Evolutionary conservation across 352 stramenopile genomes (phyloP).

Genomic region (Plasmopara muralis): DNA sequence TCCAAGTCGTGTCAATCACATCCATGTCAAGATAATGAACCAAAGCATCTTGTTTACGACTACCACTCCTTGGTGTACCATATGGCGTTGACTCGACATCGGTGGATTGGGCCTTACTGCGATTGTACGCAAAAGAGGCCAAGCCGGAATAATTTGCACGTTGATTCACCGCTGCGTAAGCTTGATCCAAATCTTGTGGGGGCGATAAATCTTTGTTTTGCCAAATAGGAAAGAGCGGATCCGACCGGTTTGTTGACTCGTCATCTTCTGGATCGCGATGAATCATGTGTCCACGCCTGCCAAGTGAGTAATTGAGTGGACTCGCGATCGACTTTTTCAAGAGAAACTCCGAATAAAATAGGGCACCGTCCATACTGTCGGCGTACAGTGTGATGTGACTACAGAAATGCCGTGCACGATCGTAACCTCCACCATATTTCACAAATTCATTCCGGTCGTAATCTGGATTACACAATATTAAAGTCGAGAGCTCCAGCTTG

Average conservation of each 20-base stretch:
- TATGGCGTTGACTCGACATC: slow-evolving; percentile 19
- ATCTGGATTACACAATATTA: slow-evolving; percentile 78
- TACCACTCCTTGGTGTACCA: slow-evolving; percentile 16
- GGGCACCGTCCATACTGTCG: slow-evolving; percentile 59
- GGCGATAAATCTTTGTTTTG: slow-evolving; percentile 32
- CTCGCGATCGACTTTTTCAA: slow-evolving; percentile 34
- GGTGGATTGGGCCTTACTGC: slow-evolving; percentile 12
- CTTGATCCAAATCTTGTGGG: slow-evolving; percentile 41
- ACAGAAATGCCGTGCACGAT: slow-evolving; percentile 45
- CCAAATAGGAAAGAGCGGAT: slow-evolving; percentile 37
- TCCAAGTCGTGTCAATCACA: slow-evolving; percentile 84
- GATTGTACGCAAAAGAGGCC: slow-evolving; percentile 48
- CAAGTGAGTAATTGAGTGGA: slow-evolving; percentile 46
- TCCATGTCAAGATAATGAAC: slow-evolving; percentile 72
- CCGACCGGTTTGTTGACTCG: slow-evolving; percentile 18
- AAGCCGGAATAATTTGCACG: slow-evolving; percentile 47
- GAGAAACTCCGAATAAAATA: slow-evolving; percentile 68
- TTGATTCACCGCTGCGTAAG: slow-evolving; percentile 51
- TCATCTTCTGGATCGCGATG: slow-evolving; percentile 32
- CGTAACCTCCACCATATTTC: slow-evolving; percentile 47
- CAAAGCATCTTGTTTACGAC: slow-evolving; percentile 12
- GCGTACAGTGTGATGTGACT: slow-evolving; percentile 69
- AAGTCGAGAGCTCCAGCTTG: slow-evolving; percentile 38
- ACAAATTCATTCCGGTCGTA: slow-evolving; percentile 65
- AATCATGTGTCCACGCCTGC: slow-evolving; percentile 46